A percentile compares a stretch with the other conserved stretches of the same genome.
Conservation (phyloP, 1,284 basidiomycete genomes). For the Flammula alnicola region DNA sequence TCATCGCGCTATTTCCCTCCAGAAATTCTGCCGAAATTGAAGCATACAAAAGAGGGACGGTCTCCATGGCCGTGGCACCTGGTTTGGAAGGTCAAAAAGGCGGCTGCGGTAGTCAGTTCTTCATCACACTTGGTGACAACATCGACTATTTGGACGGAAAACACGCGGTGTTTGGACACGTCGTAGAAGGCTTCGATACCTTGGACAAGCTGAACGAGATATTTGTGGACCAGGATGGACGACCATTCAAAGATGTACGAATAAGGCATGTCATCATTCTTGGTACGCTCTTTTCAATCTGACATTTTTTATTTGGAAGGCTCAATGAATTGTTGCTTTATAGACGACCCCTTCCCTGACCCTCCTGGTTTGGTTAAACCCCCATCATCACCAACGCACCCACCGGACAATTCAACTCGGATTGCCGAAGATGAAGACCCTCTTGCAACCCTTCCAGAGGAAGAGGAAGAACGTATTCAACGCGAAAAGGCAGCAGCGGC, state of each 20-base stretch:
- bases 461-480: constrained; percentile 79
- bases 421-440: constrained; percentile 94
- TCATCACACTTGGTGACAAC: constrained; percentile 89
- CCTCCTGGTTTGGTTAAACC: constrained; percentile 77
- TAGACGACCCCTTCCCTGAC: constrained; percentile 95
- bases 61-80: constrained; percentile 94
- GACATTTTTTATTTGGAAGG: constrained; percentile 11
- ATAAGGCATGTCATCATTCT: constrained; percentile 93
- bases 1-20: constrained; percentile 82
- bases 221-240: constrained; percentile 85
- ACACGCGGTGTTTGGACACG: constrained; percentile 94
- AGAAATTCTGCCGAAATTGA: constrained; percentile 80
- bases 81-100: constrained; percentile 69
- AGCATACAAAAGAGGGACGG: constrained; percentile 90
- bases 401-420: constrained; percentile 84
- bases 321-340: constrained; percentile 9
- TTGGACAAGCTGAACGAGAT: constrained; percentile 93
- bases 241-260: constrained; percentile 92
- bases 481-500: constrained; percentile 88
- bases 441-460: constrained; percentile 75
- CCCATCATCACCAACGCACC: constrained; percentile 76
- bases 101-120: constrained; percentile 95
- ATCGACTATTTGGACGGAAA: constrained; percentile 97
- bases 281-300: constrained; percentile 54
- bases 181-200: constrained; percentile 94